These are phyloP conservation scores for Termitomyces sp. DNA, from an alignment of 768 basidiomycete species.

Conservation along the genomic window DNA sequence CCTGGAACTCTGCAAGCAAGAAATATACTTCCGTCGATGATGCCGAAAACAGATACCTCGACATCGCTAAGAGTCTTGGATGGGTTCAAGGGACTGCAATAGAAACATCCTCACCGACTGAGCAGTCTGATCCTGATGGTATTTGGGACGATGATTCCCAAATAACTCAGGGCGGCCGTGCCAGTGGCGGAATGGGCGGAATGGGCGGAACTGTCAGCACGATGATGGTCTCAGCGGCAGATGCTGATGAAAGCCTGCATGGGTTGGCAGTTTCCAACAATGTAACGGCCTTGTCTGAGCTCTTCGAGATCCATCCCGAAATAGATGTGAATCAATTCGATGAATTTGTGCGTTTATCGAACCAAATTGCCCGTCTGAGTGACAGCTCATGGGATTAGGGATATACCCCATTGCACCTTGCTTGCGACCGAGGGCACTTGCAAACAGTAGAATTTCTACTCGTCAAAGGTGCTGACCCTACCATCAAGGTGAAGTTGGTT, in stretches of 20 bases:
- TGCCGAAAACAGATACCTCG: conserved; percentile 62
- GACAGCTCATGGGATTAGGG: conserved; percentile 50
- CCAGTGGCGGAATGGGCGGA: conserved; percentile 44
- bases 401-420: conserved; percentile 83
- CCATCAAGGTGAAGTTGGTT: conserved; percentile 42
- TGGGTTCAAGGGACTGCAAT: conserved; percentile 40
- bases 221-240: conserved; percentile 34
- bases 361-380: background rate
- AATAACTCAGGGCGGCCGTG: conserved; percentile 19
- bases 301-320: conserved; percentile 36
- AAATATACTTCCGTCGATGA: conserved; percentile 37
- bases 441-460: conserved; percentile 55
- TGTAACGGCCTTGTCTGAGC: conserved; percentile 31
- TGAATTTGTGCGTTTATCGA: conserved; percentile 55
- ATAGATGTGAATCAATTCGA: conserved; percentile 57
- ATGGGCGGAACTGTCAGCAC: conserved; percentile 64
- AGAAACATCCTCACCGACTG: conserved; percentile 5
- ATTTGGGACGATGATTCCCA: conserved; percentile 41
- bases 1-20: conserved; percentile 56
- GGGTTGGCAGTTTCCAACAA: conserved; percentile 59
- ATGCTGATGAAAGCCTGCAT: conserved; percentile 42
- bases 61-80: conserved; percentile 61
- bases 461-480: conserved; percentile 54
- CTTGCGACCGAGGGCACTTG: conserved; percentile 73
- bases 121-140: conserved; percentile 21